A percentile compares a stretch with the other conserved stretches of the same genome.
These are phyloP conservation scores for Phytophthora rubi DNA, from an alignment of 352 stramenopile genomes.

Conservation along the genomic window DNA sequence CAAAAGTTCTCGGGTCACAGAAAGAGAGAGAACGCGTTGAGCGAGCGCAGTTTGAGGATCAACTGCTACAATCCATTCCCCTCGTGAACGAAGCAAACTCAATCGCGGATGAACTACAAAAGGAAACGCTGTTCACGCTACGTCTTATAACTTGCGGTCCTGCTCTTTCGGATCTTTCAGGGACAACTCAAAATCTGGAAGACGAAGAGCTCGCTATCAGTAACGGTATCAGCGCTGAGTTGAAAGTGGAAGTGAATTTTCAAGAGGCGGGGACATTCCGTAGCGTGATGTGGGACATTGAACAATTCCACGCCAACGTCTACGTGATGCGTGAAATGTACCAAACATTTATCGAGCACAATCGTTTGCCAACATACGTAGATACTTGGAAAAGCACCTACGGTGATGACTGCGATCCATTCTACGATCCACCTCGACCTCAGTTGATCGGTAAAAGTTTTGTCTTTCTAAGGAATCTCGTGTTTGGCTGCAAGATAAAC, in stretches of 20 bases:
- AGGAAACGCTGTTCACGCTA: conserved; percentile 69
- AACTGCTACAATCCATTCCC: conserved; percentile 80
- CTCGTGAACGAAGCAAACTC: conserved; percentile 89
- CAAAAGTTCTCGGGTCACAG: conserved; percentile 62
- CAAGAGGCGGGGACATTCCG: conserved; percentile 78
- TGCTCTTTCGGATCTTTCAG: conserved; percentile 30
- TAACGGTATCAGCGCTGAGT: conserved; percentile 58
- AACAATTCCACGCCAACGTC: conserved; percentile 80
- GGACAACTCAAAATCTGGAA: conserved; percentile 39
- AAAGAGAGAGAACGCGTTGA: conserved; percentile 83
- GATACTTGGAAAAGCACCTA: conserved; percentile 44
- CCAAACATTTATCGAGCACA: conserved; percentile 83
- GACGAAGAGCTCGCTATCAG: conserved; percentile 65
- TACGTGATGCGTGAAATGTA: conserved; percentile 92
- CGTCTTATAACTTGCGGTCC: conserved; percentile 66
- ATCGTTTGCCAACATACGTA: conserved; percentile 45
- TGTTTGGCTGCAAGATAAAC: conserved; percentile 66
- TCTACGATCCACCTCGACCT: conserved; percentile 71
- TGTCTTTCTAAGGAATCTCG: conserved; percentile 66
- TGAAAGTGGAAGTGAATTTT: conserved; percentile 84
- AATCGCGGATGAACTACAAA: conserved; percentile 82
- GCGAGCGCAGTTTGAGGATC: conserved; percentile 76
- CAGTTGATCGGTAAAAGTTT: conserved; percentile 82
- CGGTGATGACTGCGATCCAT: conserved; percentile 66
- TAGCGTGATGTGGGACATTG: conserved; percentile 79